phyloP scores from a whole-genome alignment of 2,329 filamentous ascomycete species.

The Pyrenochaeta sp. region DNA sequence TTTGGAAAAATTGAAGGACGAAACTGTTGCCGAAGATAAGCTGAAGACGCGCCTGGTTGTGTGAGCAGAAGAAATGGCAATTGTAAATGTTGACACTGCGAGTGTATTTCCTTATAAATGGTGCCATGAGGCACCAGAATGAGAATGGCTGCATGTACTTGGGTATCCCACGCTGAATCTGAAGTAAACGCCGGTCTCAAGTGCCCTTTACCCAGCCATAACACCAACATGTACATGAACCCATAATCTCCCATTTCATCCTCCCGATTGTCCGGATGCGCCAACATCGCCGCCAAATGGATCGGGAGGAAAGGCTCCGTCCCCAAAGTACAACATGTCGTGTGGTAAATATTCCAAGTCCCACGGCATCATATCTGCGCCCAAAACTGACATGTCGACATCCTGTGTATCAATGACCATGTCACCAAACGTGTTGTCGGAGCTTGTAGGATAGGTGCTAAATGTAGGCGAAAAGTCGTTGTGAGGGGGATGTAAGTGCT shows the following conservation, averaged over 20 bases:
- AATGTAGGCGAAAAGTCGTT: conserved; percentile 38
- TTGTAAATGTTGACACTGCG: background rate
- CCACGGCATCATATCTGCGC: conserved; percentile 77
- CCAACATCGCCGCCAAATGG: conserved; percentile 2
- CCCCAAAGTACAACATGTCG: conserved; percentile 63
- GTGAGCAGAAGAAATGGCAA: too few species aligned
- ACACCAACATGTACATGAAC: too few species aligned
- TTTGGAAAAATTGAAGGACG: conserved; percentile 26
- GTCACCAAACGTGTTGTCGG: conserved; percentile 50
- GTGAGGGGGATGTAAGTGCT: conserved; percentile 11
- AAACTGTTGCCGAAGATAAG: conserved; percentile 33
- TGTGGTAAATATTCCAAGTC: conserved; percentile 73
- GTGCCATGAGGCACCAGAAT: too few species aligned
- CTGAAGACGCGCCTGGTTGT: conserved; percentile 30
- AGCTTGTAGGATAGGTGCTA: conserved; percentile 32
- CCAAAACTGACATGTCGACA: conserved; percentile 75
- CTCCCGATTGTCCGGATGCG: background rate
- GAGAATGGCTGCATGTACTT: too few species aligned
- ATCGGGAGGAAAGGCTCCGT: conserved; percentile 17
- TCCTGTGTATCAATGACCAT: conserved; percentile 82
- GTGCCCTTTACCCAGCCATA: too few species aligned
- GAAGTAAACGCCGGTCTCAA: too few species aligned
- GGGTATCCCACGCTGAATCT: too few species aligned
- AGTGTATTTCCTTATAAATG: too few species aligned
- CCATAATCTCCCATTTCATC: too few species aligned